Evolutionary conservation across 1,284 basidiomycete genomes (phyloP), one percentile per base, ranked within the genome.

Genomic region (Papiliotrema flavescens): DNA sequence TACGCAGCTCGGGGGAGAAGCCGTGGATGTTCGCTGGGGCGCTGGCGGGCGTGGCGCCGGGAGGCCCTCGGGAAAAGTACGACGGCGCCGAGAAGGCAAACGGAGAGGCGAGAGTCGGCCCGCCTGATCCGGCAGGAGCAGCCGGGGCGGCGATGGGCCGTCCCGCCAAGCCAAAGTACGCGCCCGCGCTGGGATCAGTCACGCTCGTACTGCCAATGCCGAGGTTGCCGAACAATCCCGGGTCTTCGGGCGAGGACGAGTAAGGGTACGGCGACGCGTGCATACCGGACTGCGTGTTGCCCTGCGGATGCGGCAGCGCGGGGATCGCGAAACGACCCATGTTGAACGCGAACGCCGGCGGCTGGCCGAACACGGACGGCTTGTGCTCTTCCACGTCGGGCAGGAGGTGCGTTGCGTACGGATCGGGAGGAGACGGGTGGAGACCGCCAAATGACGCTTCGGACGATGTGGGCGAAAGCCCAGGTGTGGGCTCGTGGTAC

Each of bases 381-480:
- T 53, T 57, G 2, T 55, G 35, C 19, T 60, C 59, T 19, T 62
- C 57, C 2, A 55, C 54, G 19, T 64, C 64, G 22, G 45, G 53
- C 17, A 64, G 52, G 0, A 62, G 51, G 17, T 65, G 60, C 17
- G 54, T 56, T 11, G 59, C 62, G 37, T 64, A 63, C 0, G 61
- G 52, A 34, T 69, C 66, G 3, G 66, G 61, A 0, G 68, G 60
- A 4, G 62, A 65, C 26, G 59, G 51, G 47, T 59, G 51, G 32
- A 39, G 46, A 11, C 44, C 23, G n/a, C n/a, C n/a, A n/a, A n/a
- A n/a, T n/a, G n/a, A n/a, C n/a, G n/a, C n/a, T 26, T 51, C 56
- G 28, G 61, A 65, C 13, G 60, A 64, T 11, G 64, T 65, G 3
- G 64, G 63, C 6, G 66, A 66, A 34, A 62, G 48, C 14, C 42